Base-by-base conservation (phyloP, 2,329 filamentous ascomycete genomes). In the Aspergillus terreus region DNA sequence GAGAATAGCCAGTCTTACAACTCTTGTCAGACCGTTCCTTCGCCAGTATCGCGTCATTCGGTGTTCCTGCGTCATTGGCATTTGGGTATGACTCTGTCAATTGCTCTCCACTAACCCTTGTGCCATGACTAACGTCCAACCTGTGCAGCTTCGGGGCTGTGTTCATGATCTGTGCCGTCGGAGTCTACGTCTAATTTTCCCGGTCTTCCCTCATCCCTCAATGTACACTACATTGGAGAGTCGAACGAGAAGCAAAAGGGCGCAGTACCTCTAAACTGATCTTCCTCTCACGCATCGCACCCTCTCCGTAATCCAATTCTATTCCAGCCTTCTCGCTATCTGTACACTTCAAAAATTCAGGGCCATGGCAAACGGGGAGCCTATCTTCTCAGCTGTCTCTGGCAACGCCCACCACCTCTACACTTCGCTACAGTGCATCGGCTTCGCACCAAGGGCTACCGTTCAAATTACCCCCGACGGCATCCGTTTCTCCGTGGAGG, bases 101-200 rank as follows among this genome's bases (percentile, higher is more conserved):
- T 47, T 46, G n/a, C 7, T 14, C 5, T 44, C 38, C 46, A 45
- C 52, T 23, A 49, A 21, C 40, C 44, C 33, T 23, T 42, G 41
- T 40, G 41, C 15, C 35, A 17, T 44, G 42, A 54, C 40, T 61
- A 52, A 58, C 47, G 17, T 32, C 10, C 4, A 14, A 43, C 41
- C 51, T 30, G 54, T 57, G 23, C 67, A 96, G 92, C 46, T 88
- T 96, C 72, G 94, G 94, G 63, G 87, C 92, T 46, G 91, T 99
- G 43, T 96, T 94, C 76, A 96, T 96, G 87, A 97, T 99, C 76
- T 99, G 94, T 76, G 94, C 92, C 54, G 94, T 94, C 70, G 94
- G 94, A 71, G 94, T 99, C 69, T 97, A 99, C 85, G 90, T 99
- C 72, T 99, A 83, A 75, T 46, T 30, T 30, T 30, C 27, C 6